Percentiles rank a stretch among this genome's conserved stretches.
Evolutionary conservation across 2,329 filamentous ascomycete species (phyloP).

Genomic region (Fusarium illudens): DNA sequence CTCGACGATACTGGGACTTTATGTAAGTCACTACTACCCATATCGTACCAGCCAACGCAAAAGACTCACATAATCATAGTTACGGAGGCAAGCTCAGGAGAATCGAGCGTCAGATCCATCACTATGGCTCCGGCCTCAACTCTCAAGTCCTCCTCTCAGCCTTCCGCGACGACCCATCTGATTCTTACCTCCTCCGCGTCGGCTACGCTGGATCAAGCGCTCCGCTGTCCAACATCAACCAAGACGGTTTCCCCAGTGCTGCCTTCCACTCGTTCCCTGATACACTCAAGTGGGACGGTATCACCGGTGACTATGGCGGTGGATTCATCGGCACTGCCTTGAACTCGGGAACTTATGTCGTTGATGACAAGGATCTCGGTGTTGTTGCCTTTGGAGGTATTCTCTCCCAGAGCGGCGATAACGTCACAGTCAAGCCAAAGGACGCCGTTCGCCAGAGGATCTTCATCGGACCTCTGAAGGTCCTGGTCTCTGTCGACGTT

Average conservation of each 20-base stretch:
- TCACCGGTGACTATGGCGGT: conserved; percentile 65
- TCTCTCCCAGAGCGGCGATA: conserved; percentile 37
- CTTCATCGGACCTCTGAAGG: conserved; percentile 57
- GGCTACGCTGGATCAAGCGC: conserved; percentile 64
- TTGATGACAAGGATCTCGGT: conserved; percentile 54
- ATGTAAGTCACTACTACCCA: conserved; percentile 46
- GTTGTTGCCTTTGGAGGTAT: conserved; percentile 61
- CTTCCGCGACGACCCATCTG: conserved; percentile 56
- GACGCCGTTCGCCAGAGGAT: conserved; percentile 58
- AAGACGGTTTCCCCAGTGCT: conserved; percentile 62
- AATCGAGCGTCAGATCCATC: conserved; percentile 60
- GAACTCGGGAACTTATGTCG: conserved; percentile 60
- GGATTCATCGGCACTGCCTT: conserved; percentile 62
- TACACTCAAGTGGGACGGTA: conserved; percentile 63
- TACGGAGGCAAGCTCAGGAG: conserved; percentile 54
- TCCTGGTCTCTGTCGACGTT: conserved; percentile 53
- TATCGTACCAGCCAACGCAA: too few relatives aligned
- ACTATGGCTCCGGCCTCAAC: conserved; percentile 68
- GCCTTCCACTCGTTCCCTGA: conserved; percentile 67
- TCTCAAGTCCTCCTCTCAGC: conserved; percentile 61
- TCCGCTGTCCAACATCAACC: conserved; percentile 63
- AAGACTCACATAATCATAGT: conserved; percentile 29
- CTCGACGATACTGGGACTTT: conserved; percentile 68
- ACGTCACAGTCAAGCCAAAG: conserved; percentile 50
- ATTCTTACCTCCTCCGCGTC: conserved; percentile 61